Evolutionary conservation across 352 stramenopile genomes (phyloP).

Genomic region (Globisporangium okanoganense): DNA sequence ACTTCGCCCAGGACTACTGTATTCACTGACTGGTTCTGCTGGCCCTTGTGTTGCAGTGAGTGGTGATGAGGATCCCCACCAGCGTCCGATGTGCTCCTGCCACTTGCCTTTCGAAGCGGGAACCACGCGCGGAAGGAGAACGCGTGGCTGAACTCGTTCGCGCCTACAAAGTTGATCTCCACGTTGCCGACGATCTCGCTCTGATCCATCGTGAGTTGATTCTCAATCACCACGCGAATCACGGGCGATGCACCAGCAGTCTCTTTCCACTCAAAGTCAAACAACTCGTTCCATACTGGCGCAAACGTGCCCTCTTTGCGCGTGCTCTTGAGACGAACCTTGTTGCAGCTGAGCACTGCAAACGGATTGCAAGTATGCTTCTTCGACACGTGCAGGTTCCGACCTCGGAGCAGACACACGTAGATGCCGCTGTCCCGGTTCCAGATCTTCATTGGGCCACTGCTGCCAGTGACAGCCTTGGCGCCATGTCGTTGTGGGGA

Average conservation of each 20-base stretch:
- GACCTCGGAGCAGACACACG: constrained; percentile 43
- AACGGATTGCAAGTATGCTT: constrained; percentile 79
- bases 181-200: constrained; percentile 62
- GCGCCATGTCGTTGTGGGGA: constrained; percentile 11
- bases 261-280: constrained; percentile 64
- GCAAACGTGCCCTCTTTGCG: constrained; percentile 61
- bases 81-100: neutral
- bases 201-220: constrained; percentile 61
- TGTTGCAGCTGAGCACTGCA: constrained; percentile 48
- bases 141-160: constrained; percentile 13
- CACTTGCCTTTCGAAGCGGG: constrained; percentile 30
- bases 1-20: constrained; percentile 36
- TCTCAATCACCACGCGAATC: constrained; percentile 52
- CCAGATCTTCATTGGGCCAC: constrained; percentile 41
- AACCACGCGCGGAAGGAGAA: constrained; percentile 54
- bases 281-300: constrained; percentile 74
- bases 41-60: neutral
- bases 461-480: neutral
- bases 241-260: constrained; percentile 11
- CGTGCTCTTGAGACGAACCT: constrained; percentile 54
- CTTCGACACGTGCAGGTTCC: constrained; percentile 49
- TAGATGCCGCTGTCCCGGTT: constrained; percentile 42
- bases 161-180: constrained; percentile 29
- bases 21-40: neutral
- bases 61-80: constrained; percentile 13